Evolutionary conservation across 2,329 filamentous ascomycete species (phyloP), one percentile per base, ranked within the genome.

Genomic region (Phyllosticta ampelicida): DNA sequence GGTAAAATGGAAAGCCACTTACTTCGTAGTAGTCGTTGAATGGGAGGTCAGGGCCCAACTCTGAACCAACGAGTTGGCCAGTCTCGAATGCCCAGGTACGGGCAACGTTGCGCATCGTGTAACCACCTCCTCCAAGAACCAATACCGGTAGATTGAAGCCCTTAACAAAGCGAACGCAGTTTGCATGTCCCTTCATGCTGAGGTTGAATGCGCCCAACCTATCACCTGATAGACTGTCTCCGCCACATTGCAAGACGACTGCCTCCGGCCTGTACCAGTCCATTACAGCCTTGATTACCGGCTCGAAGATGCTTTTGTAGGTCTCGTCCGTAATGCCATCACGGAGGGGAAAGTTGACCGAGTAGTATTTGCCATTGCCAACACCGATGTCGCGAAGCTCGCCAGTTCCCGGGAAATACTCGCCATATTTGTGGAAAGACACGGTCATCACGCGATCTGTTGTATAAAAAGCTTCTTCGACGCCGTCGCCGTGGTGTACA

Each of bases 11-110:
- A 56, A 52, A 3, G 44, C 13, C 18, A 13, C 56, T 18, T 50
- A 58, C 56, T 48, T 59, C 57, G 20, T 59, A 59, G 28, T 59
- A 59, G 18, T 59, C 57, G 48, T 53, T 59, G 53, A 55, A 59
- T 0, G 57, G 57, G n/a, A 59, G 30, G 9, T 55, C 49, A 13
- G 54, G 51, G 10, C 20, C 19, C 9, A 52, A 30, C 9, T 48
- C 9, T 8, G 44, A 29, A 44, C 57, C 57, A 11, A 59, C 53
- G 9, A 53, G 48, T 18, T 59, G 48, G 13, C 88, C 87, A 10
- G 94, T 99, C 75, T 99, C 94, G 73, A 95, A 92, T 20, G 91
- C 90, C 94, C 94, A 99, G 29, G 92, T 90, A 56, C 94, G 87
- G 48, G 94, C 94, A 5, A 99, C 94, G 67, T 99, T 99, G 63